These are phyloP conservation scores for Gynostemma pentaphyllum DNA, from an alignment of 306 rosid species.

Conservation along the genomic window DNA sequence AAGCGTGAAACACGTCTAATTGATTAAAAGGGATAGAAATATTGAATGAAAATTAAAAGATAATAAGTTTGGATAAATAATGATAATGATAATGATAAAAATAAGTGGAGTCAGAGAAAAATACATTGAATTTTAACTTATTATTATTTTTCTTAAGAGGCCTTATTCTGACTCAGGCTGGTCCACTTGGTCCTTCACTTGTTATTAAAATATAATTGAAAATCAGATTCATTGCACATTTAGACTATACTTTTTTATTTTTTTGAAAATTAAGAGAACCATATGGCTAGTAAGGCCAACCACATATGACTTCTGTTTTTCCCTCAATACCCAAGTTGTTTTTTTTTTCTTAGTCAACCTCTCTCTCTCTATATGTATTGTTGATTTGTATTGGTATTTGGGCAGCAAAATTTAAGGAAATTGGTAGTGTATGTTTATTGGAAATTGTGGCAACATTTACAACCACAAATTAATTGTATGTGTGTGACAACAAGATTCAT, in stretches of 20 bases:
- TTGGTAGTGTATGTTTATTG: background rate
- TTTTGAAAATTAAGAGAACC: background rate
- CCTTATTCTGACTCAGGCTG: background rate
- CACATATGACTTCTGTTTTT: background rate
- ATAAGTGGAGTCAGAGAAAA: background rate
- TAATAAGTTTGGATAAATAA: slow-evolving; percentile 1
- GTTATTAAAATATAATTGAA: background rate
- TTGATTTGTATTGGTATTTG: background rate
- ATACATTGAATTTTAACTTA: slow-evolving; percentile 10
- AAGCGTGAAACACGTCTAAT: background rate
- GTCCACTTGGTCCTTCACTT: background rate
- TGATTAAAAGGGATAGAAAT: background rate
- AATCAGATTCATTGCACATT: slow-evolving; percentile 8
- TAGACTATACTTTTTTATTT: background rate
- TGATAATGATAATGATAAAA: background rate
- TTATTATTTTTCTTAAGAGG: background rate
- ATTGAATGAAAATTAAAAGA: background rate
- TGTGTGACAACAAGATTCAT: background rate
- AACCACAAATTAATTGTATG: background rate
- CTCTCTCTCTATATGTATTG: background rate
- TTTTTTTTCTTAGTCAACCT: background rate
- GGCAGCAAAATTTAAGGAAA: background rate
- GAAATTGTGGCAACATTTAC: background rate
- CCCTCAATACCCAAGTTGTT: background rate
- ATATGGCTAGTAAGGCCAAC: background rate